Conservation (phyloP, 2,329 filamentous ascomycete species). For the Aspergillus brasiliensis region DNA sequence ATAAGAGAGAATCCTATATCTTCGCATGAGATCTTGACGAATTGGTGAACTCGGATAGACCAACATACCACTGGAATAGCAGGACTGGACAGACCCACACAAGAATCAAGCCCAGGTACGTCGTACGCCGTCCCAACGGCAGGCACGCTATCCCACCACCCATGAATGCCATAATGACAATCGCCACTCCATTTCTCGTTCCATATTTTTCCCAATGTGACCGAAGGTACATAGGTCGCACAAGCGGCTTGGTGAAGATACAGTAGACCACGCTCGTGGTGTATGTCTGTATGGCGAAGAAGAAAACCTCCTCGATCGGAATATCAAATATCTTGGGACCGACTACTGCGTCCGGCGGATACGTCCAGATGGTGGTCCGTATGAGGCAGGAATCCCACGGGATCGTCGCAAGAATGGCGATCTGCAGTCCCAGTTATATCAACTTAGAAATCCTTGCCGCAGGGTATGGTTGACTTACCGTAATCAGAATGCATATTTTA, state of each 20-base stretch:
- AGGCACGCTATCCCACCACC: conserved; percentile 43
- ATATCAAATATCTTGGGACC: conserved; percentile 66
- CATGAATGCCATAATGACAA: not conserved
- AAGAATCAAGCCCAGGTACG: conserved; percentile 71
- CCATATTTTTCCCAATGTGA: conserved; percentile 31
- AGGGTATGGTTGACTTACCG: conserved; percentile 32
- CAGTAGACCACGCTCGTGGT: conserved; percentile 65
- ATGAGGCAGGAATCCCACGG: conserved; percentile 80
- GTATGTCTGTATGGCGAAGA: conserved; percentile 77
- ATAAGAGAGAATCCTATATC: conserved; percentile 42
- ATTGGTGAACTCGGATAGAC: conserved; percentile 56
- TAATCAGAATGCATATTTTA: conserved; percentile 62
- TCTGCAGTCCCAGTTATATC: conserved; percentile 30
- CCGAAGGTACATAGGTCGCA: conserved; percentile 58
- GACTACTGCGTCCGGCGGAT: conserved; percentile 65
- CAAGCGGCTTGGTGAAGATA: conserved; percentile 63
- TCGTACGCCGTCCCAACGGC: conserved; percentile 50
- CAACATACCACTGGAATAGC: conserved; percentile 59
- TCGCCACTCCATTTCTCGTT: not conserved
- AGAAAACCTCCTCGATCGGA: conserved; percentile 72
- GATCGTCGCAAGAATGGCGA: conserved; percentile 68
- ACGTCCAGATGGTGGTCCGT: conserved; percentile 68
- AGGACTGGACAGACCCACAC: conserved; percentile 69
- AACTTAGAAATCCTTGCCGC: no score
- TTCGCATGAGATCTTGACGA: not conserved